A percentile compares a stretch with the other conserved stretches of the same genome.
These are phyloP conservation scores for Papiliotrema terrestris DNA, from an alignment of 1,284 basidiomycete genomes.

Conservation along the genomic window DNA sequence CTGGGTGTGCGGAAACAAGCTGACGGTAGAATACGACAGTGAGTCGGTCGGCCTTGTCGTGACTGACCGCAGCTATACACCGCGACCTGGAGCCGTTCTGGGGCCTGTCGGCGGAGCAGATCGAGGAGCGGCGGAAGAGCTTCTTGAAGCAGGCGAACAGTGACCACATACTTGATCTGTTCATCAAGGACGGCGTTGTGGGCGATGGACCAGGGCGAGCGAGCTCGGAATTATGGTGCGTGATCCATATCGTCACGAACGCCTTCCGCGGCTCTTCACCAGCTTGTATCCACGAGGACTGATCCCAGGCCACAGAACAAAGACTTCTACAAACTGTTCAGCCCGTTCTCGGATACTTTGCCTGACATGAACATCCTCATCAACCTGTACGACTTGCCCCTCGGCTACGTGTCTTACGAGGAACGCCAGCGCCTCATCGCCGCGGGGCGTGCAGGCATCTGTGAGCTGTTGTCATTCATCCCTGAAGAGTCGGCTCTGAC, in stretches of 20 bases:
- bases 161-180: background rate
- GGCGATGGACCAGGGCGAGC: background rate
- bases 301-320: background rate
- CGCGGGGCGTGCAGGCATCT: background rate
- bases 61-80: constrained; percentile 2
- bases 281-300: background rate
- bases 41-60: background rate
- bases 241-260: background rate
- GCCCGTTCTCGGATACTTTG: background rate
- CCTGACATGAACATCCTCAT: constrained; percentile 3
- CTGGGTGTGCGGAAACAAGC: background rate
- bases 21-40: constrained; percentile 6
- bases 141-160: background rate
- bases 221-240: background rate
- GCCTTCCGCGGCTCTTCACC: background rate
- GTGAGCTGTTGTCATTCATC: background rate
- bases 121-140: background rate
- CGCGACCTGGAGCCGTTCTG: constrained; percentile 3
- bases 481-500: no score
- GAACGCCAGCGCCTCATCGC: constrained; percentile 2
- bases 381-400: constrained; percentile 1
- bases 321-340: background rate
- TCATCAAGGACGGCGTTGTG: background rate
- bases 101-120: constrained; percentile 4
- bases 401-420: background rate